Conservation (phyloP, 345 rosid species). For the Heritiera fomes region DNA sequence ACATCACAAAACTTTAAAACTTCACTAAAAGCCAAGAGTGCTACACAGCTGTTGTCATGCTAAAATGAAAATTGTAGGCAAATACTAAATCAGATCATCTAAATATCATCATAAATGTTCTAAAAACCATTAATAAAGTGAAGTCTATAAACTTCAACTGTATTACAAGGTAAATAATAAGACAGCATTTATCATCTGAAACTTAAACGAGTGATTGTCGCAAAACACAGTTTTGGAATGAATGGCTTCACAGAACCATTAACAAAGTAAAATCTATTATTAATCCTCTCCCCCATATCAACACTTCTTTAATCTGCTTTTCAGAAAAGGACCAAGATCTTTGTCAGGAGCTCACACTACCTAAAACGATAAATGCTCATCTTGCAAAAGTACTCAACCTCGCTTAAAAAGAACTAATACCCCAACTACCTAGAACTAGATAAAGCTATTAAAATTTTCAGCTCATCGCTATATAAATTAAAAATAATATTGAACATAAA, state of each 20-base stretch:
- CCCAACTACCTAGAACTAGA: constrained; percentile 3
- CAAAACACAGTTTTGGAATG: not conserved
- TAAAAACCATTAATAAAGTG: not conserved
- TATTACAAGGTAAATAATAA: not conserved
- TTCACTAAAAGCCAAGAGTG: not conserved
- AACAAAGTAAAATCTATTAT: not conserved
- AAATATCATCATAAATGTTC: not conserved
- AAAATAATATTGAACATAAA: not conserved
- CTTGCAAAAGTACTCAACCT: not conserved
- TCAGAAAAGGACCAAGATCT: not conserved
- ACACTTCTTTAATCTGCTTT: not conserved
- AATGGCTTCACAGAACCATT: not conserved
- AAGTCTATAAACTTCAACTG: not conserved
- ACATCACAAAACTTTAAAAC: not conserved
- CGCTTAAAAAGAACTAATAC: not conserved
- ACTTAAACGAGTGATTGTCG: not conserved
- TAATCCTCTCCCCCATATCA: not conserved
- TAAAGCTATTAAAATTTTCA: not conserved
- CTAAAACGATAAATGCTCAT: not conserved
- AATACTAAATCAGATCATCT: not conserved
- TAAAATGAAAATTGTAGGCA: not conserved
- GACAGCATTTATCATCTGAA: not conserved
- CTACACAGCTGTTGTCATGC: not conserved
- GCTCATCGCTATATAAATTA: not conserved
- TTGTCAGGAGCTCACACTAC: not conserved